Conservation (phyloP, 2,329 filamentous ascomycete genomes). For the Scedosporium dehoogii region DNA sequence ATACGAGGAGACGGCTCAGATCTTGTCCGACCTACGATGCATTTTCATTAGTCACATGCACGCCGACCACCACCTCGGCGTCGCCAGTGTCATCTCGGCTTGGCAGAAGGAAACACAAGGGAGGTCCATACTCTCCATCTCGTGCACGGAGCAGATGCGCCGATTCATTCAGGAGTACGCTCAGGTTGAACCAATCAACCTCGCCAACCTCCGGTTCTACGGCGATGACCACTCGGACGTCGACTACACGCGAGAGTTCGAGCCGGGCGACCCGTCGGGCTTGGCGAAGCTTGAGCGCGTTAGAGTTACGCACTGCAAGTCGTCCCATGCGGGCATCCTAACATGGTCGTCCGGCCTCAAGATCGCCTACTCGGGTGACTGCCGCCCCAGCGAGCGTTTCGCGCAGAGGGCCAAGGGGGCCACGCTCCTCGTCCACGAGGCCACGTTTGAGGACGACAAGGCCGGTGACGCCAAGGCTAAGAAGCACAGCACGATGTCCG, state of each 20-base stretch:
- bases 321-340: slow-evolving; percentile 65
- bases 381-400: slow-evolving; percentile 66
- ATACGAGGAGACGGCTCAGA: slow-evolving; percentile 51
- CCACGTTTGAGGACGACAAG: slow-evolving; percentile 88
- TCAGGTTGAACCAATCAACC: slow-evolving; percentile 66
- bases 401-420: slow-evolving; percentile 59
- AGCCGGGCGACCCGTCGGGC: slow-evolving; percentile 38
- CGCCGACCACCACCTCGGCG: slow-evolving; percentile 91
- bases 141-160: slow-evolving; percentile 63
- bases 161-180: slow-evolving; percentile 72
- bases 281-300: slow-evolving; percentile 59
- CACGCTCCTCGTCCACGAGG: slow-evolving; percentile 87
- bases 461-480: slow-evolving; percentile 69
- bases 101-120: slow-evolving; percentile 55
- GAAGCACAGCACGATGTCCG: slow-evolving; percentile 79
- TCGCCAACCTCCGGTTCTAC: slow-evolving; percentile 35
- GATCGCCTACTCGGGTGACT: slow-evolving; percentile 89
- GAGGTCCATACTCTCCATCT: slow-evolving; percentile 44
- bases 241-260: slow-evolving; percentile 21
- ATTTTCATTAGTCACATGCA: slow-evolving; percentile 95
- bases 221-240: slow-evolving; percentile 10
- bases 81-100: slow-evolving; percentile 66
- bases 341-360: slow-evolving; percentile 75
- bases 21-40: slow-evolving; percentile 67
- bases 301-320: slow-evolving; percentile 67